Conservation (phyloP, 257 asterid genomes). For the Echites panduratus region DNA sequence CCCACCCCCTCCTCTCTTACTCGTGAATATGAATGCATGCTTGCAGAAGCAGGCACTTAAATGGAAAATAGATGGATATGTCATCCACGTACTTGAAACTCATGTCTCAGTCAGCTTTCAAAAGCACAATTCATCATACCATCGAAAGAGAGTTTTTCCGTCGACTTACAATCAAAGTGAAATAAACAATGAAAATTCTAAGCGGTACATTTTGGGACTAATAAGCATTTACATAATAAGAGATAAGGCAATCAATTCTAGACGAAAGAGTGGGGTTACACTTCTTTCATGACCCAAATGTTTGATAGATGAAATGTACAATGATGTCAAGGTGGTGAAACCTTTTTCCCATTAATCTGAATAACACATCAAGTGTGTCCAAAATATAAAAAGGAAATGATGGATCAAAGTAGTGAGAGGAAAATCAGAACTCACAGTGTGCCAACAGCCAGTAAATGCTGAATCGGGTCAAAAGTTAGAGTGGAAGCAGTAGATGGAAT, state of each 20-base stretch:
- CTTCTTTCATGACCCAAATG: neutral
- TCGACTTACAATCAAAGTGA: neutral
- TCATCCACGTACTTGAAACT: neutral
- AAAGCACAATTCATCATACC: neutral
- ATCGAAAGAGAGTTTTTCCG: neutral
- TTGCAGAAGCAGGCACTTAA: neutral
- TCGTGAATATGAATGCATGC: neutral
- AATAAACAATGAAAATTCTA: neutral
- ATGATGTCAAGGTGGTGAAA: neutral
- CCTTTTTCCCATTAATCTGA: too few relatives aligned
- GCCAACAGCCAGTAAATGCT: slow-evolving; percentile 83
- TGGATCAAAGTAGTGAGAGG: slow-evolving; percentile 4
- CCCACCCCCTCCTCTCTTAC: neutral
- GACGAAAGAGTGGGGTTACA: neutral
- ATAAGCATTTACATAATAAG: neutral
- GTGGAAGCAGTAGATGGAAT: slow-evolving; percentile 86
- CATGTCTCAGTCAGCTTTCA: neutral
- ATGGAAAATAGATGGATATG: neutral
- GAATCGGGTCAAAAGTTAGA: slow-evolving; percentile 78
- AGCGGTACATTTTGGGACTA: neutral
- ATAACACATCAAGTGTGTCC: neutral
- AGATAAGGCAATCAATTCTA: neutral
- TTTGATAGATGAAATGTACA: neutral
- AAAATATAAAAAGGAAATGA: neutral
- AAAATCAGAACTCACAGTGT: slow-evolving; percentile 54